Conservation (phyloP, 1,284 basidiomycete species). For the Pulveroboletus ridleyi region DNA sequence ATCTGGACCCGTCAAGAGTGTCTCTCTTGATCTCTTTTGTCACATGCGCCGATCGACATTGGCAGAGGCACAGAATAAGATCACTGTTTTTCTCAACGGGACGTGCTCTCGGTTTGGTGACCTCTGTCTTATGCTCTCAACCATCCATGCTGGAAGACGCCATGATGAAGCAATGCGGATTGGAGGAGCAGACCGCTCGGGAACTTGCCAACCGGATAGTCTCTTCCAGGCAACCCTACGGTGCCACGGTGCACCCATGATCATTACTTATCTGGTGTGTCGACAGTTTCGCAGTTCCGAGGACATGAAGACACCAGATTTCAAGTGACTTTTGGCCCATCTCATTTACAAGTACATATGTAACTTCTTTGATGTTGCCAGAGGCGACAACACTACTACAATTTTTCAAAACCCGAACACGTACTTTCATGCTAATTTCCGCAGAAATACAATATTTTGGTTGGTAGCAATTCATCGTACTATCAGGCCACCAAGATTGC, state of each 20-base stretch:
- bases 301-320: background rate
- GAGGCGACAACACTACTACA: too few species aligned
- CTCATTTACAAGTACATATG: background rate
- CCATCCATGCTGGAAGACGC: constrained; percentile 16
- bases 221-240: constrained; percentile 5
- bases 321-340: background rate
- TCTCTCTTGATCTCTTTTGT: constrained; percentile 29
- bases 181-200: constrained; percentile 30
- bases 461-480: background rate
- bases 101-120: constrained; percentile 14
- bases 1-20: constrained; percentile 16
- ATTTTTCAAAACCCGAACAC: background rate
- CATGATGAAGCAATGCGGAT: constrained; percentile 27
- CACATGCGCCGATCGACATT: constrained; percentile 20
- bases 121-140: constrained; percentile 21
- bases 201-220: constrained; percentile 29
- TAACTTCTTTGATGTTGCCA: too few species aligned
- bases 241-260: background rate
- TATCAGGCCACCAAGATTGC: background rate
- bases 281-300: background rate
- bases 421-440: too few species aligned
- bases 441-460: too few species aligned
- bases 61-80: constrained; percentile 8
- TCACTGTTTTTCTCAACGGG: constrained; percentile 21
- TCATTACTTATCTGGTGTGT: background rate